Evolutionary conservation across 495 filamentous ascomycete species (phyloP), one percentile per base, ranked within the genome.

Genomic region (Jackrogersella multiformis): DNA sequence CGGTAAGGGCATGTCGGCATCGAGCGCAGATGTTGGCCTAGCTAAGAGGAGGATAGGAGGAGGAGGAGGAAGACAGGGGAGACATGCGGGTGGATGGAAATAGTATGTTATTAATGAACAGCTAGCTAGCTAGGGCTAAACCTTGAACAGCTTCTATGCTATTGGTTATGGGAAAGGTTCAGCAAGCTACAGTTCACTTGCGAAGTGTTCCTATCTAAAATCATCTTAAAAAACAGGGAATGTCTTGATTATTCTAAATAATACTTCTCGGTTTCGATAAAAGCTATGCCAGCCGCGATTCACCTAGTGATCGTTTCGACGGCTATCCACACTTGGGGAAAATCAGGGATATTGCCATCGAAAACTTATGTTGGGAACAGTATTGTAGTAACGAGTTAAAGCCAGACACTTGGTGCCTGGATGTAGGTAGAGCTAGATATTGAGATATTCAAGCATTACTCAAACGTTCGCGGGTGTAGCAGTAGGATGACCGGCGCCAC

Each of bases 1-100:
- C 21, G 76, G 73, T 9, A 58, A 54, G 35, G 56, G 48, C 21
- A 44, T 70, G n/a, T 44, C 56, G 10, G 16, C 16, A 9, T 53
- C 55, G 4, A 15, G 23, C 9, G 16, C 35, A n/a, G 38, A 45
- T 18, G 36, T 34, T 34, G 36, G 36, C 7, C 32, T 48, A 24
- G 15, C 32, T 21, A 64, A 52, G 23, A 64, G 61, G 18, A 42
- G 15, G 9, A 9, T 38, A 16, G 1, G 18, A n/a, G 16, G 12
- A 23, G 30, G 41, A 24, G 24, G 49, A 10, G 61, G 52, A n/a
- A n/a, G n/a, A n/a, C n/a, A n/a, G 44, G 39, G 53, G 15, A 51
- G n/a, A n/a, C n/a, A 12, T 20, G 61, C 61, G 1, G 34, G 53
- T 15, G 61, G 61, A 16, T 64, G 61, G 61, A 64, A 64, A 49